Evolutionary conservation across 331 rosid genomes (phyloP).

Genomic region (Quercus lobata): DNA sequence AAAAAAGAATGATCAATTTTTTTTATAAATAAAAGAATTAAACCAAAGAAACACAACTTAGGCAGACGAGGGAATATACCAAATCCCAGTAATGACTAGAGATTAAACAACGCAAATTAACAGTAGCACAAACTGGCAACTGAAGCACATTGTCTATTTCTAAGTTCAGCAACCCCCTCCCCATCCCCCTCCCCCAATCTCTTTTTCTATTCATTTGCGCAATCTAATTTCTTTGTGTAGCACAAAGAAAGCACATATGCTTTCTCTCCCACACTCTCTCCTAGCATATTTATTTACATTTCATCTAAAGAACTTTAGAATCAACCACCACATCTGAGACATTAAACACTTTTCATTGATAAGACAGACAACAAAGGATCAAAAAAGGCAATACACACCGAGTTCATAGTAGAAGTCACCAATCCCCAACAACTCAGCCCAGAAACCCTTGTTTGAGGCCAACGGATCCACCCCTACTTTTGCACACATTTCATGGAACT

Average conservation of each 20-base stretch:
- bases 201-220: neutral
- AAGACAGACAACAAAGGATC: neutral
- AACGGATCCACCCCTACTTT: conserved; percentile 97
- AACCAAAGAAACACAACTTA: neutral
- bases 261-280: neutral
- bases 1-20: neutral
- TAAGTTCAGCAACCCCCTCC: neutral
- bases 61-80: neutral
- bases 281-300: neutral
- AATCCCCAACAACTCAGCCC: conserved; percentile 96
- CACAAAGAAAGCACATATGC: neutral
- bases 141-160: neutral
- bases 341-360: neutral
- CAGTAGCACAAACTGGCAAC: neutral
- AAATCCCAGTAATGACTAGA: neutral
- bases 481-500: conserved; percentile 95
- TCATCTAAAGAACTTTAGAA: neutral
- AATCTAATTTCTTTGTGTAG: neutral
- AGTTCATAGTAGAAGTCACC: conserved; percentile 97
- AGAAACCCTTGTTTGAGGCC: conserved; percentile 95
- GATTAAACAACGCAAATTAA: neutral
- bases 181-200: neutral
- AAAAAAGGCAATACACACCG: conserved; percentile 60
- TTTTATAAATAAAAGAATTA: neutral
- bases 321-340: neutral